phyloP scores from a whole-genome alignment of 192 early-diverging fungal species.

The Podila epigama region DNA sequence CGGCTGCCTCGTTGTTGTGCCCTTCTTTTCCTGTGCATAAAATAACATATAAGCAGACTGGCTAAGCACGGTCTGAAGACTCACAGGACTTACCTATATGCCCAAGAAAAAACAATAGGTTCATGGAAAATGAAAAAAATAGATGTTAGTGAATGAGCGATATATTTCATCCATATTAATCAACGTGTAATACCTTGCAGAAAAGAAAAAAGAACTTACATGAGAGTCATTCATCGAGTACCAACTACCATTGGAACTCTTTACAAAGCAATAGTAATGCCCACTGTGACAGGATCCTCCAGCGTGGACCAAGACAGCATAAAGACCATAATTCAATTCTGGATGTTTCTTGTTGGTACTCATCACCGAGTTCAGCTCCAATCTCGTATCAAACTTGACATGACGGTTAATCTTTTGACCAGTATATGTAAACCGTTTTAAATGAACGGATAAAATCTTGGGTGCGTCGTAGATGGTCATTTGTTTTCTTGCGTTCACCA shows the following conservation, averaged over 20 bases:
- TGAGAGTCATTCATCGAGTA: slow-evolving; percentile 79
- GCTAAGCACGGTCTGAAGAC: slow-evolving; percentile 70
- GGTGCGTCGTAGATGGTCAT: slow-evolving; percentile 81
- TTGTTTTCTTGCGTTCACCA: slow-evolving; percentile 82
- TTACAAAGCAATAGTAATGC: slow-evolving; percentile 89
- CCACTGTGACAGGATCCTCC: slow-evolving; percentile 80
- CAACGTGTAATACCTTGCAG: background rate
- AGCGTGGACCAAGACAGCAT: slow-evolving; percentile 83
- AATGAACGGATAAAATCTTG: slow-evolving; percentile 74
- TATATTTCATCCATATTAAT: too few relatives aligned
- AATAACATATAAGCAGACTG: slow-evolving; percentile 89
- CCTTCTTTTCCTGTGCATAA: slow-evolving; percentile 60
- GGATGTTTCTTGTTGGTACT: slow-evolving; percentile 47
- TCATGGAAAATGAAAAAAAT: background rate
- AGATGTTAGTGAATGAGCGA: background rate
- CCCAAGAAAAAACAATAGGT: background rate
- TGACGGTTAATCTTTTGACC: slow-evolving; percentile 70
- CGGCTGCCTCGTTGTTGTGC: slow-evolving; percentile 1
- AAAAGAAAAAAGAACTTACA: background rate
- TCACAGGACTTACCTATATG: slow-evolving; percentile 61
- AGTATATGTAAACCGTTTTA: slow-evolving; percentile 84
- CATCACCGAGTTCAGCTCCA: slow-evolving; percentile 74
- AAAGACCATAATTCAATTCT: slow-evolving; percentile 65
- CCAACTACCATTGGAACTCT: slow-evolving; percentile 78
- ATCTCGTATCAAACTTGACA: slow-evolving; percentile 65